phyloP scores from a whole-genome alignment of 2,329 filamentous ascomycete species.

The Sarocladium kiliense region DNA sequence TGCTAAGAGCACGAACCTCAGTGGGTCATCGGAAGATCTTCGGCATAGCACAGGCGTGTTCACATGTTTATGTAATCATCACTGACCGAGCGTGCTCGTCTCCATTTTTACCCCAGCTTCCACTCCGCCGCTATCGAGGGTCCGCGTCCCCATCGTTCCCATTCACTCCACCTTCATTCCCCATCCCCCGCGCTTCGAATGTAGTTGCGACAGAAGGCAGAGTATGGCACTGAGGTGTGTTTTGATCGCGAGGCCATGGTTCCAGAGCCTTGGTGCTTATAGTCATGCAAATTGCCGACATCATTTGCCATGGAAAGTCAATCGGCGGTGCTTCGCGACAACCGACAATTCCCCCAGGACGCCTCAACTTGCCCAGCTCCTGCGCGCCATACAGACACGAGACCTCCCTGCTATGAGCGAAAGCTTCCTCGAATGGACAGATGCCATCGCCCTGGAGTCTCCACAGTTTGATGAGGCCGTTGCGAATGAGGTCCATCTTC shows the following conservation, averaged over 20 bases:
- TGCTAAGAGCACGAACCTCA: neutral
- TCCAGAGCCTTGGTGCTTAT: neutral
- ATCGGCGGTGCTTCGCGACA: neutral
- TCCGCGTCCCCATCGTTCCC: constrained; percentile 3
- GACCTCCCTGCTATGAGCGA: constrained; percentile 13
- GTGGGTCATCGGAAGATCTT: constrained; percentile 1
- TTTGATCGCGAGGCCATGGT: neutral
- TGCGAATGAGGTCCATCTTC: constrained; percentile 23
- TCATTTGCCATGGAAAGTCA: neutral
- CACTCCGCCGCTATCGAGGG: constrained; percentile 5
- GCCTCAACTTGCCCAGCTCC: constrained; percentile 18
- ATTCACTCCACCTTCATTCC: constrained; percentile 6
- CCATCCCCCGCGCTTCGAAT: neutral
- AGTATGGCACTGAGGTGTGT: constrained; percentile 4
- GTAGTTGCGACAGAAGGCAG: neutral
- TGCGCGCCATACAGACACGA: constrained; percentile 26
- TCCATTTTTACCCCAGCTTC: constrained; percentile 6
- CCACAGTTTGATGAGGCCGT: constrained; percentile 13
- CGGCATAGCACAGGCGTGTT: too few species aligned
- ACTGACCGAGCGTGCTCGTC: neutral
- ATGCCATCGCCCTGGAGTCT: neutral
- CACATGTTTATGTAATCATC: constrained; percentile 7
- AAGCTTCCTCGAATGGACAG: constrained; percentile 11
- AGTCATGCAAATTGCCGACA: neutral
- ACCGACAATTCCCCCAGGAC: neutral